These are phyloP conservation scores for Oryza australiensis DNA, from an alignment of 176 grass and related monocot genomes.

Conservation along the genomic window DNA sequence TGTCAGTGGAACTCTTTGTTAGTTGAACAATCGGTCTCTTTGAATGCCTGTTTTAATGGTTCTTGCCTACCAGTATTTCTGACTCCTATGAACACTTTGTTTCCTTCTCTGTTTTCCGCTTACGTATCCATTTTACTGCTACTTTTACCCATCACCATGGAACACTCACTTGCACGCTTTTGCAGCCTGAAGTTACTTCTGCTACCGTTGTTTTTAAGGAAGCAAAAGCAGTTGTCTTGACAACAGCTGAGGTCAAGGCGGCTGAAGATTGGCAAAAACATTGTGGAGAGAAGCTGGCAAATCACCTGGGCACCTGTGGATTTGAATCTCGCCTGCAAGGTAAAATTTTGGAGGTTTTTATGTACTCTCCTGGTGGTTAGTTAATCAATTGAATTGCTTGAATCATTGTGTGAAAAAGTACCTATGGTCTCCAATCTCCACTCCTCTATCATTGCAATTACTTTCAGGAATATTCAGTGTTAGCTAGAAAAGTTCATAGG, in stretches of 20 bases:
- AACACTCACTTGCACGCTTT: neutral
- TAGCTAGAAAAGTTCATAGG: neutral
- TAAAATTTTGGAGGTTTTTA: neutral
- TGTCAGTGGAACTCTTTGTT: neutral
- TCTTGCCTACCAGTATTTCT: neutral
- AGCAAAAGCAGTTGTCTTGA: conserved; percentile 58
- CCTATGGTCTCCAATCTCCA: neutral
- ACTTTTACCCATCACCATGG: neutral
- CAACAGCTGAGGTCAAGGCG: conserved; percentile 52
- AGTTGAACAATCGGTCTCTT: neutral
- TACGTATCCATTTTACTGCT: neutral
- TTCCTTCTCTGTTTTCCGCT: neutral
- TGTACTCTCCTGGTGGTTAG: neutral
- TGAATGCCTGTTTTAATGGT: neutral
- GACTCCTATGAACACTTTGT: neutral
- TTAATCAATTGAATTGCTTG: neutral
- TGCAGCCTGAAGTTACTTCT: conserved; percentile 69
- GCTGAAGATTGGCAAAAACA: conserved; percentile 66
- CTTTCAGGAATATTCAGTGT: neutral
- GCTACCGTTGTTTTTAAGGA: conserved; percentile 73
- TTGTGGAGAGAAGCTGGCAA: conserved; percentile 75
- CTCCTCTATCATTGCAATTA: neutral
- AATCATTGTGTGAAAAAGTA: neutral
- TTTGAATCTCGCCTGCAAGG: conserved; percentile 73
- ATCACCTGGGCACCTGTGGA: conserved; percentile 81